Percentiles rank a stretch among this genome's conserved stretches.
These are phyloP conservation scores for Albugo laibachii DNA, from an alignment of 352 stramenopile genomes.

Conservation along the genomic window DNA sequence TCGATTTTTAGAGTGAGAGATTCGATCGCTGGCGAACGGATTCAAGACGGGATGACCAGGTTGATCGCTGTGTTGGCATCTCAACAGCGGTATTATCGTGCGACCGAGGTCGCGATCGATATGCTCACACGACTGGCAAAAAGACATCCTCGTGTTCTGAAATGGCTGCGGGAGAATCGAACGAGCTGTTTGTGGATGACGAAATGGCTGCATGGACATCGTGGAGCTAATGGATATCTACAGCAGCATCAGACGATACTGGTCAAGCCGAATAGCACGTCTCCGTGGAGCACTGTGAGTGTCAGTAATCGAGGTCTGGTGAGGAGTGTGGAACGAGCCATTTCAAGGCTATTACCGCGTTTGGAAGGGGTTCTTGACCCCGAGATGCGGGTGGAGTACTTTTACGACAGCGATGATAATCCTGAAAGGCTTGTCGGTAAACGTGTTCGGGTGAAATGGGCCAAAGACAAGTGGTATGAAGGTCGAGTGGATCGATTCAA, in stretches of 20 bases:
- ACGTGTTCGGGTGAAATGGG: constrained; percentile 74
- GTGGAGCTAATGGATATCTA: constrained; percentile 34
- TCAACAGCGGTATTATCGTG: constrained; percentile 75
- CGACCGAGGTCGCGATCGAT: constrained; percentile 66
- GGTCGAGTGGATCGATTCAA: constrained; percentile 58
- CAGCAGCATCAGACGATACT: constrained; percentile 60
- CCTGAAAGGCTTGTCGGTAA: constrained; percentile 61
- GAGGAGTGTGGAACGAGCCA: constrained; percentile 39
- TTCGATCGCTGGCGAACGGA: constrained; percentile 30
- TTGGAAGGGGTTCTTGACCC: constrained; percentile 20
- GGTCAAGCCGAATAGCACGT: constrained; percentile 72
- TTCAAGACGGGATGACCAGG: constrained; percentile 48
- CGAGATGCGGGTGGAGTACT: constrained; percentile 22
- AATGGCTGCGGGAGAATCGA: constrained; percentile 47
- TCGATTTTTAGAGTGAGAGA: constrained; percentile 61
- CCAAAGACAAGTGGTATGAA: constrained; percentile 81
- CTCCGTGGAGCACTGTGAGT: constrained; percentile 45
- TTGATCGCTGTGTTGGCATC: constrained; percentile 61
- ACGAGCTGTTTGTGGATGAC: constrained; percentile 60
- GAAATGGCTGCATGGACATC: constrained; percentile 57
- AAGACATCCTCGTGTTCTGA: constrained; percentile 31
- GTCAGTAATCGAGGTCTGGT: constrained; percentile 27
- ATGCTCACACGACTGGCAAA: constrained; percentile 73
- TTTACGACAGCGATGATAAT: constrained; percentile 81
- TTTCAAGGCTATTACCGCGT: constrained; percentile 33